Base-by-base conservation (phyloP, 768 basidiomycete species). In the Tephrocybe sp. region DNA sequence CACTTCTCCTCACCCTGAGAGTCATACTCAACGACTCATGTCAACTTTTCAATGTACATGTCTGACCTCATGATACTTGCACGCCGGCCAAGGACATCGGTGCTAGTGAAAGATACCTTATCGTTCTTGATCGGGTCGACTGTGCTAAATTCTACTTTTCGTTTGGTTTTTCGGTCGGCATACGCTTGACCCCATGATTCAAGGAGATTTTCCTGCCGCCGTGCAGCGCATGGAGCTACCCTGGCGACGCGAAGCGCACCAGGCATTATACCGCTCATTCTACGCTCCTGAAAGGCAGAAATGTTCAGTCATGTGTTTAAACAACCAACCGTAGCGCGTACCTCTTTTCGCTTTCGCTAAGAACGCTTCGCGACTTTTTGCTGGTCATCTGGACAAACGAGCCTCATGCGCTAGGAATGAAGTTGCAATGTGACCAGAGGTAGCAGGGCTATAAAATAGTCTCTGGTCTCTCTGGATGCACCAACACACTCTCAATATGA, bases 321-420 rank as follows among this genome's bases (percentile, higher is more conserved):
- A 34, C 24, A 44, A 2, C 14, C 21, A 10, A 23, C n/a, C 2
- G 2, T 32, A 3, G 20, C 25, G 20, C 15, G 34, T 46, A 11
- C 37, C 17, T n/a, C 34, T 14, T 14, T 15, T 36, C 11, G 15
- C 9, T 14, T 15, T 36, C 11, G 15, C 9, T n/a, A 36, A 43
- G 33, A 9, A n/a, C 18, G 1, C 34, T 36, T 36, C 11, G 4
- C 34, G 34, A n/a, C 12, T 21, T 38, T 7, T 39, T 23, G 23
- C 3, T 48, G 41, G 32, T 51, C 50, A 56, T 56, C 41, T 48
- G 54, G 36, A 23, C 45, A 39, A 17, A 3, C n/a, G 11, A 5
- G 28, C 24, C 36, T 23, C 38, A 33, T 37, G 44, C 30, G 25
- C 45, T 15, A 41, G 11, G 20, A 15, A 25, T 47, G 25, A 20